These are phyloP conservation scores for Aspergillus ostianus DNA, from an alignment of 495 filamentous ascomycete species.

Conservation along the genomic window DNA sequence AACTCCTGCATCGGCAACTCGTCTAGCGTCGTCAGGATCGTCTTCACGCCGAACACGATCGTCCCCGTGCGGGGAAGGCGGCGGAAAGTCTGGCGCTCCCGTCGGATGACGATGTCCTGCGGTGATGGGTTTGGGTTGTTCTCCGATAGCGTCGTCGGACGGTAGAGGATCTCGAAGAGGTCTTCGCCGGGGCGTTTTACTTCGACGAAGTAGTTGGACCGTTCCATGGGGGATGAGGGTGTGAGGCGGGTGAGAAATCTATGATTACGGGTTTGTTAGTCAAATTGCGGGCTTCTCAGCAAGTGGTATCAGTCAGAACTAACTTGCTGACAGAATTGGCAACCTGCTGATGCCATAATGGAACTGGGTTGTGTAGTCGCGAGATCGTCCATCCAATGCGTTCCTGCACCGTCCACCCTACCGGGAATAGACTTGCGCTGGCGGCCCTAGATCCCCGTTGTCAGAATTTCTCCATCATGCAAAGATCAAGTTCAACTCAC, in stretches of 20 bases:
- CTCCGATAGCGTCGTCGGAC: constrained; percentile 32
- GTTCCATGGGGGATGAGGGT: constrained; percentile 49
- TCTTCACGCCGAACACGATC: constrained; percentile 56
- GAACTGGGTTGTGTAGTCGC: constrained; percentile 51
- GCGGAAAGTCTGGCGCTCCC: constrained; percentile 57
- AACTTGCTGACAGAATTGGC: constrained; percentile 53
- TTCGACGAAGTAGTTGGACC: constrained; percentile 55
- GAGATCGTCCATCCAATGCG: constrained; percentile 55
- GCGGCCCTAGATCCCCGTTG: constrained; percentile 38
- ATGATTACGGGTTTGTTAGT: constrained; percentile 4
- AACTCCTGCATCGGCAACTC: constrained; percentile 47
- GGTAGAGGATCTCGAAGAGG: constrained; percentile 43
- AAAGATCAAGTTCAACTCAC: constrained; percentile 29
- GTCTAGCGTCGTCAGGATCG: constrained; percentile 45
- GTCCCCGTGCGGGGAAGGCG: constrained; percentile 46
- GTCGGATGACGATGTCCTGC: constrained; percentile 46
- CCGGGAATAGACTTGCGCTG: constrained; percentile 57
- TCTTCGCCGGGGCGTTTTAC: constrained; percentile 41
- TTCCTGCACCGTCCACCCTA: constrained; percentile 55
- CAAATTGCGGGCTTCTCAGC: background rate
- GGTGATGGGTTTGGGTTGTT: constrained; percentile 35
- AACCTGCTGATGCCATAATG: constrained; percentile 54
- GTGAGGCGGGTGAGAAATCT: constrained; percentile 52
- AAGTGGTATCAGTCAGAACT: constrained; percentile 12
- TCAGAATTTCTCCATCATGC: background rate